Evolutionary conservation across 2,329 filamentous ascomycete genomes (phyloP), one percentile per base, ranked within the genome.

Genomic region (Chaetomium olivaceum): DNA sequence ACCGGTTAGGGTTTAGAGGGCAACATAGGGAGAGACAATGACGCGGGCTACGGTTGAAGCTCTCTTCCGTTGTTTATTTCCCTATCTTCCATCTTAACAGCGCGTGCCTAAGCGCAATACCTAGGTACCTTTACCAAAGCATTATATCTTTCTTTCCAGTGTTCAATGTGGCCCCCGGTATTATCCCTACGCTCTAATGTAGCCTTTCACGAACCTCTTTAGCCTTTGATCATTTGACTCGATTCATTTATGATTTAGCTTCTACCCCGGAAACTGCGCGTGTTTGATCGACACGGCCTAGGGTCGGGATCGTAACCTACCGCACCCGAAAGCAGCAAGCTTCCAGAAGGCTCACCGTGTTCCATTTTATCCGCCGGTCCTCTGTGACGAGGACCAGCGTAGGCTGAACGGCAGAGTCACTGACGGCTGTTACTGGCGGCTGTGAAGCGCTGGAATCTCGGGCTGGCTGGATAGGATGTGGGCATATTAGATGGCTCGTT

Each of bases 271-370:
- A 25, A 19, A 6, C 19, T 33, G 33, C 48, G 54, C 48, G 5
- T 5, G 66, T 68, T 63, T 68, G 66, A 65, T 68, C 63, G 60
- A 33, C 66, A 21, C 61, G 63, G 62, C 50, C 29, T n/a, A 51
- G 33, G 33, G 33, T 11, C 55, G 33, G 55, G 33, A 55, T 19
- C 33, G n/a, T 19, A 23, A n/a, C 8, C 5, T n/a, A 16, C 21
- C 33, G 21, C 23, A 9, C 3, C 14, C 57, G 27, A 23, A 58
- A 63, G 27, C 52, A 31, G 58, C 3, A 61, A 7, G n/a, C 61
- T 61, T 67, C 64, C 52, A 62, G 61, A 57, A 62, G 27, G 6
- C 46, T 33, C 19, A 2, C 6, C 39, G 33, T 29, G 21, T 61
- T 39, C 19, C 46, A 19, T 51, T 51, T 62, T 62, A 58, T 9